A percentile compares a stretch with the other conserved stretches of the same genome.
Conservation (phyloP, 2,329 filamentous ascomycete genomes). For the Curvularia sp. region DNA sequence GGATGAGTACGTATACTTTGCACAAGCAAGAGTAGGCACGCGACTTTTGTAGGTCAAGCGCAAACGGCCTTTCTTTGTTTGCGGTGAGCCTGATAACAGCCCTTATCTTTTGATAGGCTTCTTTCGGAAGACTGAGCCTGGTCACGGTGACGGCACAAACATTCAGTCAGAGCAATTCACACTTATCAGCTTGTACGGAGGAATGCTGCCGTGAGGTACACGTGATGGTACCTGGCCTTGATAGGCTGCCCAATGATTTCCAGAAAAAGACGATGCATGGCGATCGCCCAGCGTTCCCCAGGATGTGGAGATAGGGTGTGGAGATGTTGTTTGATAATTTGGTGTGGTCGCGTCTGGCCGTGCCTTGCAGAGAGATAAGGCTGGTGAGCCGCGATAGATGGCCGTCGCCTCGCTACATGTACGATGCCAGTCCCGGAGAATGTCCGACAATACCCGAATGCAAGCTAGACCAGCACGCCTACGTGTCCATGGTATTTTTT, state of each 20-base stretch:
- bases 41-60: slow-evolving; percentile 22
- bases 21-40: slow-evolving; percentile 2
- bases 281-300: slow-evolving; percentile 17
- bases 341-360: slow-evolving; percentile 26
- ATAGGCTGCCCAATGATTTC: slow-evolving; percentile 3
- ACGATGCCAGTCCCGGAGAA: slow-evolving; percentile 1
- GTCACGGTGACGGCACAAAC: slow-evolving; percentile 15
- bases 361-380: slow-evolving; percentile 24
- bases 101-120: slow-evolving; percentile 44
- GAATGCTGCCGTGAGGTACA: slow-evolving; percentile 7
- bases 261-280: slow-evolving; percentile 4
- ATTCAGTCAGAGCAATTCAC: slow-evolving; percentile 7
- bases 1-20: background rate
- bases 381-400: slow-evolving; percentile 14
- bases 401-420: slow-evolving; percentile 18
- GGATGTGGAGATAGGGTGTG: slow-evolving; percentile 20
- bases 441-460: slow-evolving; percentile 10
- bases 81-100: slow-evolving; percentile 32
- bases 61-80: slow-evolving; percentile 25
- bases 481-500: slow-evolving; percentile 8
- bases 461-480: background rate
- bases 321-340: slow-evolving; percentile 23
- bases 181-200: slow-evolving; percentile 20
- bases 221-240: slow-evolving; percentile 10
- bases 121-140: slow-evolving; percentile 21